Evolutionary conservation across 176 grass and related monocot species (phyloP).

Genomic region (Thinopyrum elongatum): DNA sequence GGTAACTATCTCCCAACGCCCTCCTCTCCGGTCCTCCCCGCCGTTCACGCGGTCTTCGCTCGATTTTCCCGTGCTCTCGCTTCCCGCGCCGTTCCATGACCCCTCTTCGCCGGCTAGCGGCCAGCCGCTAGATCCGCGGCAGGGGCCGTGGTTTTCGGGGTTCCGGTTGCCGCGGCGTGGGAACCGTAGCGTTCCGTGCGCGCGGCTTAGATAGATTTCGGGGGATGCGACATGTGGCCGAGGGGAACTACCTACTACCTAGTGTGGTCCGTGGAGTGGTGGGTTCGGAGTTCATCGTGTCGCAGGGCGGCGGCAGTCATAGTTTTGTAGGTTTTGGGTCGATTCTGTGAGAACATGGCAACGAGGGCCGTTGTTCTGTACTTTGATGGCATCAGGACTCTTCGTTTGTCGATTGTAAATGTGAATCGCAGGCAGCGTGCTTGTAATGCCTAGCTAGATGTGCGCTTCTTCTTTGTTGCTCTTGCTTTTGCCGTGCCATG

Average conservation of each 20-base stretch:
- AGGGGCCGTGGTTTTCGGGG: not conserved
- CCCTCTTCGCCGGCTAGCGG: not conserved
- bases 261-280: not conserved
- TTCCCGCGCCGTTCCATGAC: not conserved
- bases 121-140: conserved; percentile 18
- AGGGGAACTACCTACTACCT: not conserved
- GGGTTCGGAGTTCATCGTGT: not conserved
- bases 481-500: not conserved
- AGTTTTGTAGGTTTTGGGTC: not conserved
- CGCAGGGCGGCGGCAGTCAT: not conserved
- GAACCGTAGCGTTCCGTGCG: not conserved
- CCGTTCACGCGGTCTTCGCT: not conserved
- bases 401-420: not conserved
- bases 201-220: not conserved
- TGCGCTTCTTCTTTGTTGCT: not conserved
- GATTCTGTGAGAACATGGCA: not conserved
- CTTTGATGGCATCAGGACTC: not conserved
- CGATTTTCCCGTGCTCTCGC: not conserved
- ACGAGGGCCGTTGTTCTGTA: not conserved
- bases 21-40: too few relatives aligned
- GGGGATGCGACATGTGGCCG: not conserved
- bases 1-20: not conserved
- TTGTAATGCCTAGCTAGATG: not conserved
- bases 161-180: not conserved
- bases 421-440: not conserved